These are phyloP conservation scores for Mrakia hoshinonis DNA, from an alignment of 768 basidiomycete species.

Conservation along the genomic window DNA sequence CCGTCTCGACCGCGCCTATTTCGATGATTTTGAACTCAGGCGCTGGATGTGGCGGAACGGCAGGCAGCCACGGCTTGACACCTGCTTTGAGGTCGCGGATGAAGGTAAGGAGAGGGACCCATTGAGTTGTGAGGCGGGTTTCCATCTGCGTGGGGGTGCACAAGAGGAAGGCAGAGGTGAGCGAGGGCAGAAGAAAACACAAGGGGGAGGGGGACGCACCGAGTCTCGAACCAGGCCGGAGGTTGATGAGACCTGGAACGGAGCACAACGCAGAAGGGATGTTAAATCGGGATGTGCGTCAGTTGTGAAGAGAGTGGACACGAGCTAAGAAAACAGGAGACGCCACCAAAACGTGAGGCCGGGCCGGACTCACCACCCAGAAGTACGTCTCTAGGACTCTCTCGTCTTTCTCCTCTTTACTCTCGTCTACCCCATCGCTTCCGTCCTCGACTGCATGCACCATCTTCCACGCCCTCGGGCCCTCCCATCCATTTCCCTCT, in stretches of 20 bases:
- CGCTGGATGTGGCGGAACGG: background rate
- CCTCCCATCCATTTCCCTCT: background rate
- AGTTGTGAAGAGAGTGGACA: background rate
- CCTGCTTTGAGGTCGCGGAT: background rate
- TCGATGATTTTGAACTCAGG: background rate
- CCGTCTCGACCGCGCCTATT: background rate
- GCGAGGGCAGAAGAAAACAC: background rate
- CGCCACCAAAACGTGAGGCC: no score
- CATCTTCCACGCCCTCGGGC: background rate
- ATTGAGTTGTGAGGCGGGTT: conserved; percentile 4
- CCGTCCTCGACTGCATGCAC: background rate
- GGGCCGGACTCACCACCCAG: conserved; percentile 14
- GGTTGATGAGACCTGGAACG: background rate
- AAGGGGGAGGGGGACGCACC: background rate
- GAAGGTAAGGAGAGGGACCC: conserved; percentile 1
- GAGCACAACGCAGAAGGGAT: background rate
- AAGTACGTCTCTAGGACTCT: conserved; percentile 17
- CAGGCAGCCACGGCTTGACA: background rate
- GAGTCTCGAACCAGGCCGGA: conserved; percentile 15
- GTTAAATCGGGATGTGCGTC: no score
- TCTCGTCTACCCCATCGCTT: background rate
- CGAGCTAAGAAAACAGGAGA: no score
- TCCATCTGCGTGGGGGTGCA: background rate
- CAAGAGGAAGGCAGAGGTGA: background rate
- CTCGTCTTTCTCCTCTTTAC: background rate